Conservation (phyloP, 306 rosid species). For the Casuarina cunninghamiana region DNA sequence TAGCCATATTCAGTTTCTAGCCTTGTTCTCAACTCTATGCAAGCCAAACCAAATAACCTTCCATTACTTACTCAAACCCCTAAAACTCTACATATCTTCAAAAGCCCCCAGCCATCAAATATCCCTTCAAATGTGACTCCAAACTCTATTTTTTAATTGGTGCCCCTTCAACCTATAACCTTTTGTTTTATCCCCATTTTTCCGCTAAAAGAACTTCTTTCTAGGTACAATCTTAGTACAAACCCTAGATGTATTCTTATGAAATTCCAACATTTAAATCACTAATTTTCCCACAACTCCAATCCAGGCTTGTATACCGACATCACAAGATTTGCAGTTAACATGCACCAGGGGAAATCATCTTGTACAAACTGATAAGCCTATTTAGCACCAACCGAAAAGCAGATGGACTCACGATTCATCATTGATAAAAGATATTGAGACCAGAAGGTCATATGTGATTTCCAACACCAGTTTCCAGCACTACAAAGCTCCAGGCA, state of each 20-base stretch:
- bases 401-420: too few relatives aligned
- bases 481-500: too few relatives aligned
- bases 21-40: background rate
- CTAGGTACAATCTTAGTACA: too few relatives aligned
- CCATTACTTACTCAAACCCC: background rate
- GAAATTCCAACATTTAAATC: background rate
- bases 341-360: too few relatives aligned
- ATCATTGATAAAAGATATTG: too few relatives aligned
- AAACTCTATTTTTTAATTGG: background rate
- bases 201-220: too few relatives aligned
- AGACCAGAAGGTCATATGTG: too few relatives aligned
- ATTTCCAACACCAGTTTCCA: too few relatives aligned
- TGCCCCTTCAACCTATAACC: background rate
- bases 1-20: background rate
- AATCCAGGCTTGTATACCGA: too few relatives aligned
- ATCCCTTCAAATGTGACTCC: background rate
- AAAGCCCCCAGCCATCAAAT: background rate
- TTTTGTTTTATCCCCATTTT: background rate
- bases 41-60: background rate
- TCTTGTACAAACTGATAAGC: too few relatives aligned
- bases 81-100: background rate
- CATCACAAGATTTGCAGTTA: too few relatives aligned
- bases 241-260: background rate
- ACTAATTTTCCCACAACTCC: background rate
- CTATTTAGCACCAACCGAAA: too few relatives aligned